Evolutionary conservation across 495 filamentous ascomycete species (phyloP).

Genomic region (Penicillium pulvis): DNA sequence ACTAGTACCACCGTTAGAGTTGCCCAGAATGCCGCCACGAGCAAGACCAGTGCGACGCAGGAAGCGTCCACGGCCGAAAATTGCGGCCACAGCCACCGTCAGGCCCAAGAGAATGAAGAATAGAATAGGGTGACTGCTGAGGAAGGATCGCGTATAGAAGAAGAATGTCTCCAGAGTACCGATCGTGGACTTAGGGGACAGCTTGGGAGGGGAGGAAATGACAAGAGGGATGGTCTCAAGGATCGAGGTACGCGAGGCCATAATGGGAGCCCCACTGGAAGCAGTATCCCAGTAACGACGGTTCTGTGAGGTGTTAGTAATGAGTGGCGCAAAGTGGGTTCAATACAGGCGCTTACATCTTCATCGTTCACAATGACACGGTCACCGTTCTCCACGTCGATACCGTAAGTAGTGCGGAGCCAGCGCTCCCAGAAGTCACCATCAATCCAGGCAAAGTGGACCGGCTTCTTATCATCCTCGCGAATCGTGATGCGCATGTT

Average conservation of each 20-base stretch:
- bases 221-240: slow-evolving; percentile 89
- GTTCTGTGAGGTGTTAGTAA: slow-evolving; percentile 58
- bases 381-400: slow-evolving; percentile 82
- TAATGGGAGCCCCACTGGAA: slow-evolving; percentile 81
- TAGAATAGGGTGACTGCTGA: slow-evolving; percentile 71
- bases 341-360: slow-evolving; percentile 67
- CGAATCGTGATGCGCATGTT: slow-evolving; percentile 88
- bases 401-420: slow-evolving; percentile 91
- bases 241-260: slow-evolving; percentile 89
- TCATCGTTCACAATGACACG: slow-evolving; percentile 96
- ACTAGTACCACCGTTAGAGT: slow-evolving; percentile 51
- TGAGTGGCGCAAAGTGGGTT: background rate
- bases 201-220: slow-evolving; percentile 71
- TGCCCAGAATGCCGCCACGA: slow-evolving; percentile 56
- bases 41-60: slow-evolving; percentile 32
- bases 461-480: slow-evolving; percentile 81
- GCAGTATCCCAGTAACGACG: slow-evolving; percentile 94
- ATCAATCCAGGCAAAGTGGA: slow-evolving; percentile 98
- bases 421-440: slow-evolving; percentile 97
- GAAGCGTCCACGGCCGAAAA: slow-evolving; percentile 37
- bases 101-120: slow-evolving; percentile 63
- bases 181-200: slow-evolving; percentile 85
- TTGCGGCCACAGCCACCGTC: slow-evolving; percentile 32
- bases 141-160: slow-evolving; percentile 70
- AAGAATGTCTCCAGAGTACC: slow-evolving; percentile 74